Conservation (phyloP, 2,329 filamentous ascomycete genomes). For the Stagonosporopsis vannaccii region DNA sequence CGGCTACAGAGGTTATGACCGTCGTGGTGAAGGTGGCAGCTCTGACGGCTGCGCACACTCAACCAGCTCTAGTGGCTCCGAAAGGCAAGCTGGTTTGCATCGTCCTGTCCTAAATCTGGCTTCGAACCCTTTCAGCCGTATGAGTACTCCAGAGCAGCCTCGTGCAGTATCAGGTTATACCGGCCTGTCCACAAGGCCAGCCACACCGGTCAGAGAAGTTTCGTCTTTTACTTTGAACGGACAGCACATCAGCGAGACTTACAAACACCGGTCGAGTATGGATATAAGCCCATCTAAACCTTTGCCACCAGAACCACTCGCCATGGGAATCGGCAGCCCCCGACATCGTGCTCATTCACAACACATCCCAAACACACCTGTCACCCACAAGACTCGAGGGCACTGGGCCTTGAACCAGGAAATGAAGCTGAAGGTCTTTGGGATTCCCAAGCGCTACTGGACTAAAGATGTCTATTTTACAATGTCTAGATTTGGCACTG, state of each 20-base stretch:
- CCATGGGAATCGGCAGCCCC: background rate
- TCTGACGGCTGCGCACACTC: constrained; percentile 21
- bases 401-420: constrained; percentile 34
- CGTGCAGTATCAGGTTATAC: background rate
- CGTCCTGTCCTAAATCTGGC: constrained; percentile 12
- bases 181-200: background rate
- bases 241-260: constrained; percentile 26
- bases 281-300: background rate
- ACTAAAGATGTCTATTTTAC: constrained; percentile 32
- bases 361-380: background rate
- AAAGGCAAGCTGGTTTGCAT: constrained; percentile 1
- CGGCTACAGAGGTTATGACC: constrained; percentile 6
- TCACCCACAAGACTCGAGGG: constrained; percentile 1
- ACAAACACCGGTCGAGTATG: constrained; percentile 7
- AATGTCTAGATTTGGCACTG: constrained; percentile 34
- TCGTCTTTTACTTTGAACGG: constrained; percentile 22
- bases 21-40: constrained; percentile 12
- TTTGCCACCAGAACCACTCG: background rate
- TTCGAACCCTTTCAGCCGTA: background rate
- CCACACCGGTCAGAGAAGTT: constrained; percentile 10
- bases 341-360: constrained; percentile 2
- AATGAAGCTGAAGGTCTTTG: constrained; percentile 28
- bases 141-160: constrained; percentile 6
- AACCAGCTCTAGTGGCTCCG: constrained; percentile 26
- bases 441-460: constrained; percentile 27